Conservation (phyloP, 78 protist genomes). For the Emiliania huxleyi region DNA sequence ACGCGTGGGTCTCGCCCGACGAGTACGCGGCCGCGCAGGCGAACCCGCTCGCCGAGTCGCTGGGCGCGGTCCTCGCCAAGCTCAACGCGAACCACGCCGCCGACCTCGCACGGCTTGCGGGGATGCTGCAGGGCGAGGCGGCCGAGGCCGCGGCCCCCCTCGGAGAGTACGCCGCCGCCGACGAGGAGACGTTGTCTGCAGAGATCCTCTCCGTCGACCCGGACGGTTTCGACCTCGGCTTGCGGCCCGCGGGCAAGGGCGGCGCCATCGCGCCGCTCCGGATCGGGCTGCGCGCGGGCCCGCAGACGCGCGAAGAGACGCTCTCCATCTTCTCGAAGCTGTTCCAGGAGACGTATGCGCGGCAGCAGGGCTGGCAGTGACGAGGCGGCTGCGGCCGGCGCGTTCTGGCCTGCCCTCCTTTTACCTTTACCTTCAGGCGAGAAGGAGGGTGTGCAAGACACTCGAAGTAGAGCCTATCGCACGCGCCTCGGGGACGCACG, state of each 20-base stretch:
- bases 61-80: neutral
- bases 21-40: neutral
- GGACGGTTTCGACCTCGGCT: neutral
- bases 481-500: too few relatives aligned
- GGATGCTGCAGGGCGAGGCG: too few relatives aligned
- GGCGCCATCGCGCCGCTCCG: neutral
- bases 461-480: too few relatives aligned
- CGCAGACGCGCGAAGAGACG: neutral
- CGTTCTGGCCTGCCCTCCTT: too few relatives aligned
- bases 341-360: neutral
- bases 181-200: too few relatives aligned
- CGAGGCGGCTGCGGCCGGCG: too few relatives aligned
- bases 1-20: neutral
- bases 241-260: neutral
- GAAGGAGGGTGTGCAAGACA: too few relatives aligned
- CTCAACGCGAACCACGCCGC: neutral
- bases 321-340: neutral
- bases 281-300: neutral
- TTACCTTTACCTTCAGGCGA: too few relatives aligned
- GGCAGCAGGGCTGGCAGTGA: neutral
- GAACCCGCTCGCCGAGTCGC: neutral
- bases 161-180: too few relatives aligned
- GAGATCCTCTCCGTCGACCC: neutral
- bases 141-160: too few relatives aligned
- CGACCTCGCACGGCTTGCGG: neutral